Evolutionary conservation across 2,329 filamentous ascomycete genomes (phyloP).

Genomic region (Aspergillus pseudoglaucus): DNA sequence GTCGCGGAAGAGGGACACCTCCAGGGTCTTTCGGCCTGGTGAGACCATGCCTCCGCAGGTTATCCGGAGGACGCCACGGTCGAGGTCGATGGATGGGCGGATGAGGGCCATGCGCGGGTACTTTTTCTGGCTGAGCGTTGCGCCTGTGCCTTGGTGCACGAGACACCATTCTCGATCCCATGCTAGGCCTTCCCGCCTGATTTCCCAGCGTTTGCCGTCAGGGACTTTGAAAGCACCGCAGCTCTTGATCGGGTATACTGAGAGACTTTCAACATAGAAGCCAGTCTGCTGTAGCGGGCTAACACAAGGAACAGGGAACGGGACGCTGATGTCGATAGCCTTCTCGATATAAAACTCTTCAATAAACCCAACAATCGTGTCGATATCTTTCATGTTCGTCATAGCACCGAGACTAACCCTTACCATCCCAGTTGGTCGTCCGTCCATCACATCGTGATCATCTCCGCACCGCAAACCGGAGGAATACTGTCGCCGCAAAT

Average conservation of each 20-base stretch:
- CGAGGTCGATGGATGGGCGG: slow-evolving; percentile 66
- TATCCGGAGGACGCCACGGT: slow-evolving; percentile 59
- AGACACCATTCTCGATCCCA: slow-evolving; percentile 98
- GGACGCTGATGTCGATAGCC: slow-evolving; percentile 8
- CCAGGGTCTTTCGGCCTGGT: slow-evolving; percentile 22
- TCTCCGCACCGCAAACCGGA: slow-evolving; percentile 77
- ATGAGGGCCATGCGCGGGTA: slow-evolving; percentile 84
- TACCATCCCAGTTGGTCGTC: slow-evolving; percentile 82
- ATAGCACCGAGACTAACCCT: slow-evolving; percentile 83
- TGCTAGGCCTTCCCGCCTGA: slow-evolving; percentile 72
- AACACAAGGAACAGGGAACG: slow-evolving; percentile 11
- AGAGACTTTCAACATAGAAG: slow-evolving; percentile 58
- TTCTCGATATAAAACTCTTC: slow-evolving; percentile 58
- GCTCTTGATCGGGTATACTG: slow-evolving; percentile 89
- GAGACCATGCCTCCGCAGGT: slow-evolving; percentile 31
- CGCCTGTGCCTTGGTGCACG: slow-evolving; percentile 76
- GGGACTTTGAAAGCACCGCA: slow-evolving; percentile 75
- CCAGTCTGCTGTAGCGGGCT: slow-evolving; percentile 8
- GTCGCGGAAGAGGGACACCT: slow-evolving; percentile 30
- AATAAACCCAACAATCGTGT: slow-evolving; percentile 64
- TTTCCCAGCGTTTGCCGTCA: slow-evolving; percentile 59
- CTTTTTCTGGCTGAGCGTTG: slow-evolving; percentile 80
- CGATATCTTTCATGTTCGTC: slow-evolving; percentile 71
- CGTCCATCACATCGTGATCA: slow-evolving; percentile 72
- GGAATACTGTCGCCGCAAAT: slow-evolving; percentile 79